Percentiles rank a stretch among this genome's conserved stretches.
Evolutionary conservation across 345 rosid genomes (phyloP).

Genomic region (Sisymbrium irio): DNA sequence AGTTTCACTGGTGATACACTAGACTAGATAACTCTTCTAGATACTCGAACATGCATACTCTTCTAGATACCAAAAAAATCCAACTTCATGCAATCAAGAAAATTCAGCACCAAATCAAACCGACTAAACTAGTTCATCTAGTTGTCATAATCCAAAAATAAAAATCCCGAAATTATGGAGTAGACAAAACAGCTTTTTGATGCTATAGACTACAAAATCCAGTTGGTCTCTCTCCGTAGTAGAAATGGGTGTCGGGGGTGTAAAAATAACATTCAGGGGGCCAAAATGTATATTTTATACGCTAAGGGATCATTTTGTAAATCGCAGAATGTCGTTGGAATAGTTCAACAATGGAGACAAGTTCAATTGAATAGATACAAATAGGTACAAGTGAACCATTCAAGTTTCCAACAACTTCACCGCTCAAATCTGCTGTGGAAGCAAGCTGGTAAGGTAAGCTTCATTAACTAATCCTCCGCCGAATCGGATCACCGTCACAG

Average conservation of each 20-base stretch:
- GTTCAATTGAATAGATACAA: background rate
- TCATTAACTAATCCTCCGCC: background rate
- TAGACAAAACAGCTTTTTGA: background rate
- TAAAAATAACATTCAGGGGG: background rate
- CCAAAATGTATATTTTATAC: background rate
- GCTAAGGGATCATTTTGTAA: background rate
- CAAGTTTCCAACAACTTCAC: conserved; percentile 30
- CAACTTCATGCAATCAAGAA: background rate
- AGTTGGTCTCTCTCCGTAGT: background rate
- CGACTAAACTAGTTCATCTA: background rate
- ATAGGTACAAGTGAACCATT: background rate
- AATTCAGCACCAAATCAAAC: background rate
- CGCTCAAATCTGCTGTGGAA: conserved; percentile 8
- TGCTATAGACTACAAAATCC: background rate
- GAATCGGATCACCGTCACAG: conserved; percentile 6
- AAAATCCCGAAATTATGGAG: background rate
- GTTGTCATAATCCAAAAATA: background rate
- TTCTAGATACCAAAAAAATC: background rate
- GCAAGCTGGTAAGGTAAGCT: background rate
- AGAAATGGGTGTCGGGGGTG: background rate
- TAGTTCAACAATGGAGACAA: background rate
- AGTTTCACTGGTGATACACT: background rate
- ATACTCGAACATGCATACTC: too few relatives aligned
- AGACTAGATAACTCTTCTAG: background rate
- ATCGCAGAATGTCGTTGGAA: background rate